Base-by-base conservation (phyloP, 2,329 filamentous ascomycete genomes). In the Cordyceps cicadae region DNA sequence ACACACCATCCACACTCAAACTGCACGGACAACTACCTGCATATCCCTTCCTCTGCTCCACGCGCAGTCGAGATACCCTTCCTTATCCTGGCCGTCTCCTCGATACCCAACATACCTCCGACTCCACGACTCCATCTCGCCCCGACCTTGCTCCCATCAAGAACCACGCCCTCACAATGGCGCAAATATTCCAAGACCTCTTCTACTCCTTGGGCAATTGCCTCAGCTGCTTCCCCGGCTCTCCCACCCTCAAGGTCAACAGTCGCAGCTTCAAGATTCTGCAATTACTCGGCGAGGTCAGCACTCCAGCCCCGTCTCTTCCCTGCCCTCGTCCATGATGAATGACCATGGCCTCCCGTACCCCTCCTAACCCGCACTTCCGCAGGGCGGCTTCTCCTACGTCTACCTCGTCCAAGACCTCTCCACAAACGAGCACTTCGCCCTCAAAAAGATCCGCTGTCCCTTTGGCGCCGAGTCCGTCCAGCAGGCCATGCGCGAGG, bases 381-480 rank as follows among this genome's bases (percentile, higher is more conserved):
- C 19, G 4, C 61, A 93, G 88, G 94, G 94, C 72, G 94, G 94
- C 70, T 99, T 99, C 80, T 96, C 92, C 66, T 99, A 97, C 76
- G 94, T 99, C 68, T 99, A 99, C 77, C 89, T 99, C 62, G 94
- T 99, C 63, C 90, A 97, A 80, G 92, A 97, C 74, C 93, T 89
- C 53, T 80, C 85, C 59, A 88, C 86, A 57, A 89, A 90, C 62
- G 86, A 93, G 68, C 84, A 96, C 52, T 93, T 96, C 74, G 94
- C 94, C 19, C 86, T 97, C 64, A 99, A 99, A 77, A 99, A 99
- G 82, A 99, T 99, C 74, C 88, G 93, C 71, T 99, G 94, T 80
- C 93, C 94, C 5, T 97, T 99, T 70, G 94, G 94, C 66, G 89
- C 94, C 74, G 94, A 99, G 79, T 96, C 91, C 29, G 93, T 99